These are phyloP conservation scores for Neurospora sp. DNA, from an alignment of 495 filamentous ascomycete genomes.

Conservation along the genomic window DNA sequence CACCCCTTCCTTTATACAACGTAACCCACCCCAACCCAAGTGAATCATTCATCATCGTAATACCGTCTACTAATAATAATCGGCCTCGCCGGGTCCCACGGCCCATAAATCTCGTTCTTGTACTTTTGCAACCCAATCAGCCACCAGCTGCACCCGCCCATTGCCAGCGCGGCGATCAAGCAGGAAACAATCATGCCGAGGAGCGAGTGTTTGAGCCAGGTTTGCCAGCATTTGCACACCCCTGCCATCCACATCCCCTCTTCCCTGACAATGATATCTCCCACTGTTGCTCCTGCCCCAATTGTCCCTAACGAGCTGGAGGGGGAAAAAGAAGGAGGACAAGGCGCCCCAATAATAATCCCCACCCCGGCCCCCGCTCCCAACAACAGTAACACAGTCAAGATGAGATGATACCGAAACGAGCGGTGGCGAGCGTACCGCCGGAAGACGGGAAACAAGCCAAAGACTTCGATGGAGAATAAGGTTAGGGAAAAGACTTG, in stretches of 20 bases:
- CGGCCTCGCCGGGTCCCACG: constrained; percentile 93
- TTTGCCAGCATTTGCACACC: not conserved
- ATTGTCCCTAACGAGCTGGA: not conserved
- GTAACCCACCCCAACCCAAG: not conserved
- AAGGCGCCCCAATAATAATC: constrained; percentile 41
- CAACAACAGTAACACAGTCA: constrained; percentile 72
- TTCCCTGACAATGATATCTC: not conserved
- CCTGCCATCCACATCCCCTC: not conserved
- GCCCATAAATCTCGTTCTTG: constrained; percentile 97
- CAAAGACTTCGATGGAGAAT: constrained; percentile 95
- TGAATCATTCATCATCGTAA: constrained; percentile 35
- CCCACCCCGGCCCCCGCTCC: constrained; percentile 71
- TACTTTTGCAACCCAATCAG: constrained; percentile 94
- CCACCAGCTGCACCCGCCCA: constrained; percentile 98
- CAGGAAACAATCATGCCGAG: constrained; percentile 64
- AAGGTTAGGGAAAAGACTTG: constrained; percentile 94
- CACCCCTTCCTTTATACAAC: not conserved
- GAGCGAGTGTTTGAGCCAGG: constrained; percentile 35
- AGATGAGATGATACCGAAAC: constrained; percentile 69
- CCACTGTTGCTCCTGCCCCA: no score
- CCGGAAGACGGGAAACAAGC: constrained; percentile 89
- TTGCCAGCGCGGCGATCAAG: constrained; percentile 54
- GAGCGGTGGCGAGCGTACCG: constrained; percentile 73
- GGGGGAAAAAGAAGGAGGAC: not conserved
- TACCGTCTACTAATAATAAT: constrained; percentile 50